phyloP scores from a whole-genome alignment of 805 yeast genomes.

The Cyberlindnera maritima region DNA sequence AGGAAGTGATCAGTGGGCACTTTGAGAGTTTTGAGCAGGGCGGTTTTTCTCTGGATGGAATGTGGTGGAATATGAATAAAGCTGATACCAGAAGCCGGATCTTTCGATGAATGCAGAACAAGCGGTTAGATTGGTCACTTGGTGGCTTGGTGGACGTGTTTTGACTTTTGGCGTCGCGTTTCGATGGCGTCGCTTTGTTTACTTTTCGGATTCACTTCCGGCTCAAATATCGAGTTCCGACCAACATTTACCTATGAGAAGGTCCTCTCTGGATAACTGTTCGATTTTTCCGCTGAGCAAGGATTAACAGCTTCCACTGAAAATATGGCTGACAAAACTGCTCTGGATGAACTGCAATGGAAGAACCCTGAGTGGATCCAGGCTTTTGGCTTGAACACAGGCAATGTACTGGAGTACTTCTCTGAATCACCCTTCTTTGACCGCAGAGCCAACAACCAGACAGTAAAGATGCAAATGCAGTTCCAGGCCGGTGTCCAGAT shows the following conservation, averaged over 20 bases:
- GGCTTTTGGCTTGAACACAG: conserved; percentile 79
- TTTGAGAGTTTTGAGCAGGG: not conserved
- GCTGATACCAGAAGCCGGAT: too few relatives aligned
- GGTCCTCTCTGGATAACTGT: too few relatives aligned
- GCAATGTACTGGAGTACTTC: conserved; percentile 89
- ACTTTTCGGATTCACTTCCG: conserved; percentile 7
- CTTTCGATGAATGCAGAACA: not conserved
- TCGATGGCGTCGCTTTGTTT: conserved; percentile 11
- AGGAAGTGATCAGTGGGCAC: not conserved
- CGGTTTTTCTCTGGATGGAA: not conserved
- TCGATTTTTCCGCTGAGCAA: too few relatives aligned
- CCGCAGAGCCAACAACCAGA: conserved; percentile 90
- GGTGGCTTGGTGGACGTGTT: not conserved
- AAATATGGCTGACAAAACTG: conserved; percentile 27
- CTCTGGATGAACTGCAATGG: conserved; percentile 92
- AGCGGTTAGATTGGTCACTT: not conserved
- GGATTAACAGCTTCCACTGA: too few relatives aligned
- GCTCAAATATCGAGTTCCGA: not conserved
- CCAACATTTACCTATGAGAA: not conserved
- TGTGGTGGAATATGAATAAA: not conserved
- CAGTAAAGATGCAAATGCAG: conserved; percentile 91
- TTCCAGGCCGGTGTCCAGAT: conserved; percentile 52
- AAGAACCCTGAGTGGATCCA: conserved; percentile 97
- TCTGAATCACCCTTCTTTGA: conserved; percentile 94
- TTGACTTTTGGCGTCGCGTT: conserved; percentile 4